Evolutionary conservation across 768 basidiomycete species (phyloP).

Genomic region (Paxillus ammoniavirescens): DNA sequence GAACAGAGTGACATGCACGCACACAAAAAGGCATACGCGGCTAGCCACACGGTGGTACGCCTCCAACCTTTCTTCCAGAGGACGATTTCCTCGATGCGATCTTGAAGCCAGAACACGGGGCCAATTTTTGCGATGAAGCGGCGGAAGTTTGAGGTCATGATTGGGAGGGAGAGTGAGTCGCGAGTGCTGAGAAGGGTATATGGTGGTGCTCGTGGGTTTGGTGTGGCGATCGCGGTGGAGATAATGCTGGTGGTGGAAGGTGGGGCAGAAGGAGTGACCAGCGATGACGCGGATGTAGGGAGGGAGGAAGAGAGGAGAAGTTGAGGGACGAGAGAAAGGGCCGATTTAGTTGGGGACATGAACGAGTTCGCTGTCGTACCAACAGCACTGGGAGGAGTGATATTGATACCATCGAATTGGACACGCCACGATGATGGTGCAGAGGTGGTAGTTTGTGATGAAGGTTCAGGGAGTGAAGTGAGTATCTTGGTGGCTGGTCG

Average conservation of each 20-base stretch:
- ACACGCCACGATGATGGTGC: neutral
- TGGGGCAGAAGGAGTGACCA: neutral
- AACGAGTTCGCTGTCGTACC: constrained; percentile 16
- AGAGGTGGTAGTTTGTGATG: constrained; percentile 23
- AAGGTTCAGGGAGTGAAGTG: constrained; percentile 40
- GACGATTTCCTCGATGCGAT: constrained; percentile 80
- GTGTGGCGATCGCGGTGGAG: constrained; percentile 22
- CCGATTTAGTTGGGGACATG: constrained; percentile 29
- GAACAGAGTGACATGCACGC: constrained; percentile 26
- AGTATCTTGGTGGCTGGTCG: constrained; percentile 40
- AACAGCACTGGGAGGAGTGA: constrained; percentile 16
- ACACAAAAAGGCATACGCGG: constrained; percentile 80
- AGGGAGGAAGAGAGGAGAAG: constrained; percentile 29
- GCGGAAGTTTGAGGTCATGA: constrained; percentile 63
- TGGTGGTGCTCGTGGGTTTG: constrained; percentile 10
- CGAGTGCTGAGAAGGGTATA: constrained; percentile 47
- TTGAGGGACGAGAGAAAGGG: constrained; percentile 39
- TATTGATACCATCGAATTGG: neutral
- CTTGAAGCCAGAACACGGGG: constrained; percentile 87
- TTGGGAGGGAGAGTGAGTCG: constrained; percentile 74
- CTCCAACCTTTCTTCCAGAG: constrained; percentile 80
- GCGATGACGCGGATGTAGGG: constrained; percentile 16
- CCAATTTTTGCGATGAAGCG: constrained; percentile 75
- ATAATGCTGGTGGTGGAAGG: constrained; percentile 4
- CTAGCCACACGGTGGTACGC: constrained; percentile 72